Percentiles rank a stretch among this genome's conserved stretches.
phyloP scores from a whole-genome alignment of 2,329 filamentous ascomycete genomes.

The Talaromyces funiculosus region DNA sequence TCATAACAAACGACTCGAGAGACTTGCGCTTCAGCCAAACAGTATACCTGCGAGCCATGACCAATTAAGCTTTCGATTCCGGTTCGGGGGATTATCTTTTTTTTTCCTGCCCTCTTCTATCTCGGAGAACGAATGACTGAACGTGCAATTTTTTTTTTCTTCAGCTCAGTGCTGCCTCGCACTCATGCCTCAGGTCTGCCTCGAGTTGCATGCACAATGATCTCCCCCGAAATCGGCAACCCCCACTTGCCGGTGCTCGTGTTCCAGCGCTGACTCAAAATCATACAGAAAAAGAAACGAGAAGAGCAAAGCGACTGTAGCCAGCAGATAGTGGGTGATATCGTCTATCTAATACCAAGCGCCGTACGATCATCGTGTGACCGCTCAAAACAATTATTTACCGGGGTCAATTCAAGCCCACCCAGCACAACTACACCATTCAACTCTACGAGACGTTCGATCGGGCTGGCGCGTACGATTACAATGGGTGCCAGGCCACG shows the following conservation, averaged over 20 bases:
- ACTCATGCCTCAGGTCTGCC: constrained; percentile 5
- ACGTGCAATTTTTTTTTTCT: no score
- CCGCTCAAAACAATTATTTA: background rate
- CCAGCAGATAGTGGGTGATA: background rate
- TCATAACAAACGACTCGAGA: no score
- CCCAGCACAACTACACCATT: no score
- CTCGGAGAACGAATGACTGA: no score
- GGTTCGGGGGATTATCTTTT: no score
- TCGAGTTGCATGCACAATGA: background rate
- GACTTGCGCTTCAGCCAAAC: no score
- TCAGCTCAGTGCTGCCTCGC: no score
- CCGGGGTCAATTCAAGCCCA: background rate
- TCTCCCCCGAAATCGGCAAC: constrained; percentile 9
- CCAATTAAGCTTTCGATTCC: no score
- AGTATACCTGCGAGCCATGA: no score
- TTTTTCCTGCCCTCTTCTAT: no score
- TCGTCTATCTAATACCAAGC: background rate
- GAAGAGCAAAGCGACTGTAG: background rate
- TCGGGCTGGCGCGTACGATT: background rate
- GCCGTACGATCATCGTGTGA: background rate
- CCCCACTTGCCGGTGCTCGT: background rate
- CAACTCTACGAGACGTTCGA: background rate
- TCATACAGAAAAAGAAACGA: background rate
- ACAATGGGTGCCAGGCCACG: background rate
- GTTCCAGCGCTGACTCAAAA: background rate